Evolutionary conservation across 768 basidiomycete species (phyloP).

Genomic region (Glaciozyma antarctica): DNA sequence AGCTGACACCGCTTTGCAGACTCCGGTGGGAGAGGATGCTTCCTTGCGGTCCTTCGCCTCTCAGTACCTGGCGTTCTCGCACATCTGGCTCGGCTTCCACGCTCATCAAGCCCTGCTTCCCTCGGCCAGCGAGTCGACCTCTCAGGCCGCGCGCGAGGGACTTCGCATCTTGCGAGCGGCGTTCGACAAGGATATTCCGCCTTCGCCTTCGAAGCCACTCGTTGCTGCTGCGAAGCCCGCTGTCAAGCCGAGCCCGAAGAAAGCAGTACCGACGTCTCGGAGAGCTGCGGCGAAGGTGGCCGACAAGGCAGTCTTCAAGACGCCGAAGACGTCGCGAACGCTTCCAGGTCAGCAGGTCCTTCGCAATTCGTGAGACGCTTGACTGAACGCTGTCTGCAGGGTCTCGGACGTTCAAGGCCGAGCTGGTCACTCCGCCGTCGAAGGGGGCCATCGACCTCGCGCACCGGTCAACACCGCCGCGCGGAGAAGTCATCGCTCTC

Average conservation of each 20-base stretch:
- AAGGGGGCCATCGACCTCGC: background rate
- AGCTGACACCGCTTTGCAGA: no score
- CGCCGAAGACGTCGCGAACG: constrained; percentile 3
- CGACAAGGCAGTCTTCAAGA: background rate
- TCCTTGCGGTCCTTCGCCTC: constrained; percentile 34
- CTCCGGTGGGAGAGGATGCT: constrained; percentile 35
- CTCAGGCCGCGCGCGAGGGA: constrained; percentile 44
- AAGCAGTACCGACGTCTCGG: background rate
- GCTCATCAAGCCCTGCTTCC: constrained; percentile 52
- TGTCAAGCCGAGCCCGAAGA: background rate
- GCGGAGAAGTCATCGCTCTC: background rate
- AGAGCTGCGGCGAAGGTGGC: background rate
- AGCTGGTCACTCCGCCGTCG: constrained; percentile 23
- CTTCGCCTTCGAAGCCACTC: constrained; percentile 3
- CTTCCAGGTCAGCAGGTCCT: background rate
- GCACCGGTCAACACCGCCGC: no score
- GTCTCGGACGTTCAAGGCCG: background rate
- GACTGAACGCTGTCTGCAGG: background rate
- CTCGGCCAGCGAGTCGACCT: constrained; percentile 49
- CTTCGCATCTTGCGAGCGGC: constrained; percentile 19
- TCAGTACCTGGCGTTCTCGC: constrained; percentile 47
- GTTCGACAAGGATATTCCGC: constrained; percentile 36
- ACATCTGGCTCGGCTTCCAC: constrained; percentile 64
- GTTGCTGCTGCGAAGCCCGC: constrained; percentile 36
- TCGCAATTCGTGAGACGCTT: background rate